Percentiles rank a stretch among this genome's conserved stretches.
phyloP scores from a whole-genome alignment of 228 moss, liverwort and hornwort species.

The Sphagnum magellanicum region DNA sequence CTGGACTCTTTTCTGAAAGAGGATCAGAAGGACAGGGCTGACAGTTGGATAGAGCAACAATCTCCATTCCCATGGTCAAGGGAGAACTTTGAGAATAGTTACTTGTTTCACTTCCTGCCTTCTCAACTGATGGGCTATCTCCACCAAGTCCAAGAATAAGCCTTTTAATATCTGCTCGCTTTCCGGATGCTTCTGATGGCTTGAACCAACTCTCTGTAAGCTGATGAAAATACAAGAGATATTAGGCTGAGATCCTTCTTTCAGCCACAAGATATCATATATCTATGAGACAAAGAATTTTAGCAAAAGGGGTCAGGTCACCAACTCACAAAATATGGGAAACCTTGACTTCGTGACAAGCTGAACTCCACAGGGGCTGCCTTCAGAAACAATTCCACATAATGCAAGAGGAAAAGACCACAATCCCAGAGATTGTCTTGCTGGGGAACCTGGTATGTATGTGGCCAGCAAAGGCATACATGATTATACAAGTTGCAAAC shows the following conservation, averaged over 20 bases:
- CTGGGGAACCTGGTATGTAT: slow-evolving; percentile 42
- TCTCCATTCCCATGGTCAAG: slow-evolving; percentile 5
- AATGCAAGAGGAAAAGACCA: slow-evolving; percentile 58
- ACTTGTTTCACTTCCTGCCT: slow-evolving; percentile 8
- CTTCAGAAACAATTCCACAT: slow-evolving; percentile 53
- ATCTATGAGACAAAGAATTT: too few species aligned
- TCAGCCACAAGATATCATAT: too few species aligned
- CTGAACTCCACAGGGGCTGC: slow-evolving; percentile 33
- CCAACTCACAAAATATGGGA: slow-evolving; percentile 37
- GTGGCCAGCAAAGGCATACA: too few species aligned
- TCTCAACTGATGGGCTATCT: slow-evolving; percentile 4
- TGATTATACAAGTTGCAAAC: too few species aligned
- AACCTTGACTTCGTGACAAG: slow-evolving; percentile 2
- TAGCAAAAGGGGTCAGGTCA: background rate
- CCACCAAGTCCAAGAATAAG: slow-evolving; percentile 31
- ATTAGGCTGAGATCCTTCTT: too few species aligned
- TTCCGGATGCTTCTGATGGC: slow-evolving; percentile 51
- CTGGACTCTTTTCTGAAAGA: slow-evolving; percentile 3
- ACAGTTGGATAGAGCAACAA: slow-evolving; percentile 5
- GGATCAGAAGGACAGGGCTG: slow-evolving; percentile 8
- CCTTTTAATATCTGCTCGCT: slow-evolving; percentile 40
- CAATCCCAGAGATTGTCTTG: slow-evolving; percentile 54
- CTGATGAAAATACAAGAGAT: background rate
- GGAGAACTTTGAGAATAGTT: slow-evolving; percentile 6
- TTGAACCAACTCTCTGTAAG: slow-evolving; percentile 51